phyloP scores from a whole-genome alignment of 2,329 filamentous ascomycete genomes.

The Colletotrichum agaves region DNA sequence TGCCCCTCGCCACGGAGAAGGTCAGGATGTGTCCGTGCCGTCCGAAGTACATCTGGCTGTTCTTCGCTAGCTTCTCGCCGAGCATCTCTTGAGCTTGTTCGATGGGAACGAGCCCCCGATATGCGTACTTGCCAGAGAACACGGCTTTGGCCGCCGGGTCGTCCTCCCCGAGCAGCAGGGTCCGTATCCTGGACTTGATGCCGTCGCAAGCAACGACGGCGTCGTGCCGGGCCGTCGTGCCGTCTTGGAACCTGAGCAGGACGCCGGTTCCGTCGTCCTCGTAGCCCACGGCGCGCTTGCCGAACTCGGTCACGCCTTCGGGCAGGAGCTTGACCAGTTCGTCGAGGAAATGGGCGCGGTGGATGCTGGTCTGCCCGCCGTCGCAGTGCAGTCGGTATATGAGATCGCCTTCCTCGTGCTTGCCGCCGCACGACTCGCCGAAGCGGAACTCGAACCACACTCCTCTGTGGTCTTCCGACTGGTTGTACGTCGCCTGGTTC shows the following conservation, averaged over 20 bases:
- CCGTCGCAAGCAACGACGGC: constrained; percentile 68
- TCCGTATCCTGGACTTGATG: constrained; percentile 61
- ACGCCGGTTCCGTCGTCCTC: constrained; percentile 37
- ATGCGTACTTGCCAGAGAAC: constrained; percentile 69
- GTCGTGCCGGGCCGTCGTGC: constrained; percentile 50
- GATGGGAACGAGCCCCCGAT: constrained; percentile 61
- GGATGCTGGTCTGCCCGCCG: constrained; percentile 20
- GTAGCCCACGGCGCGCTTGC: constrained; percentile 43
- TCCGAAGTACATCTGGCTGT: constrained; percentile 64
- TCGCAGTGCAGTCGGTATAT: constrained; percentile 23
- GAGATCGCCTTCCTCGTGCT: constrained; percentile 17
- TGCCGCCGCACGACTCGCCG: constrained; percentile 37
- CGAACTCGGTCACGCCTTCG: constrained; percentile 40
- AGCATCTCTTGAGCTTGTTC: constrained; percentile 61
- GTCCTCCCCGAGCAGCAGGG: constrained; percentile 59
- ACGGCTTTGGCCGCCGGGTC: constrained; percentile 50
- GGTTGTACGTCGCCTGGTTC: constrained; percentile 39
- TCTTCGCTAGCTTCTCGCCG: constrained; percentile 48
- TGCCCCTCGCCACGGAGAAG: constrained; percentile 66
- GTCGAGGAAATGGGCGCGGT: constrained; percentile 43
- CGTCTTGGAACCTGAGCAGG: constrained; percentile 51
- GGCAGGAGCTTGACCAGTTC: constrained; percentile 53
- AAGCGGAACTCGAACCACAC: constrained; percentile 39
- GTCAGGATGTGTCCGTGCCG: constrained; percentile 66
- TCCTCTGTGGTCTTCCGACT: constrained; percentile 31